Percentiles rank a stretch among this genome's conserved stretches.
Evolutionary conservation across 2,329 filamentous ascomycete genomes (phyloP).

Genomic region (Bertia moriformis): DNA sequence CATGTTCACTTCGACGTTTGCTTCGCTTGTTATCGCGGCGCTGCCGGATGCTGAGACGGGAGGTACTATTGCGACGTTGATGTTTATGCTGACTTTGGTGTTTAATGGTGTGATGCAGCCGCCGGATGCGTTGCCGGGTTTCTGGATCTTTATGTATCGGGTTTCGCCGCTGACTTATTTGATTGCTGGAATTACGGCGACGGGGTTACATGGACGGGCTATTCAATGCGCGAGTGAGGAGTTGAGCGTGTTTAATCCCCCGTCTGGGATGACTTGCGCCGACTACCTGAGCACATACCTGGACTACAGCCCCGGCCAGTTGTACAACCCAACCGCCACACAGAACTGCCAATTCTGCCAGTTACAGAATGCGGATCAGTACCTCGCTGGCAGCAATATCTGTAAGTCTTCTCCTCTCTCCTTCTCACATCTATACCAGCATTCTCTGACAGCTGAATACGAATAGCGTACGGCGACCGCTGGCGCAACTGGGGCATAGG

Average conservation of each 20-base stretch:
- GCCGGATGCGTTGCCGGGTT: slow-evolving; percentile 29
- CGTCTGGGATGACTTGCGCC: slow-evolving; percentile 34
- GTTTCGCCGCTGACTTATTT: slow-evolving; percentile 36
- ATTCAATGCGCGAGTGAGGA: slow-evolving; percentile 28
- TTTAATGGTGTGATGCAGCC: slow-evolving; percentile 35
- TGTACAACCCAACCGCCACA: slow-evolving; percentile 33
- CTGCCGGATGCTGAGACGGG: slow-evolving; percentile 40
- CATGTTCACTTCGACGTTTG: slow-evolving; percentile 39
- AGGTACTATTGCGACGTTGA: slow-evolving; percentile 31
- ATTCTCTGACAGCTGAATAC: too few species aligned
- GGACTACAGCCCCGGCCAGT: slow-evolving; percentile 26
- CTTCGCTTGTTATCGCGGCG: slow-evolving; percentile 38
- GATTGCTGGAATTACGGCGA: slow-evolving; percentile 42
- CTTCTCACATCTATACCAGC: too few species aligned
- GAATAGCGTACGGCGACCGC: slow-evolving; percentile 18
- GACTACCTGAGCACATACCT: slow-evolving; percentile 37
- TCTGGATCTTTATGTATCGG: slow-evolving; percentile 49
- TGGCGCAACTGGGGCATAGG: slow-evolving; percentile 44
- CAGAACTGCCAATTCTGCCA: slow-evolving; percentile 41
- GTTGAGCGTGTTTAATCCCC: slow-evolving; percentile 38
- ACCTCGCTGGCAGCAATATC: slow-evolving; percentile 14
- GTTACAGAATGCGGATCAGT: slow-evolving; percentile 37
- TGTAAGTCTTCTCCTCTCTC: background rate
- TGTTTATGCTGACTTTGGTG: slow-evolving; percentile 26
- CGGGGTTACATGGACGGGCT: slow-evolving; percentile 31